Base-by-base conservation (phyloP, 805 yeast genomes). In the Candida coquimbonensis region DNA sequence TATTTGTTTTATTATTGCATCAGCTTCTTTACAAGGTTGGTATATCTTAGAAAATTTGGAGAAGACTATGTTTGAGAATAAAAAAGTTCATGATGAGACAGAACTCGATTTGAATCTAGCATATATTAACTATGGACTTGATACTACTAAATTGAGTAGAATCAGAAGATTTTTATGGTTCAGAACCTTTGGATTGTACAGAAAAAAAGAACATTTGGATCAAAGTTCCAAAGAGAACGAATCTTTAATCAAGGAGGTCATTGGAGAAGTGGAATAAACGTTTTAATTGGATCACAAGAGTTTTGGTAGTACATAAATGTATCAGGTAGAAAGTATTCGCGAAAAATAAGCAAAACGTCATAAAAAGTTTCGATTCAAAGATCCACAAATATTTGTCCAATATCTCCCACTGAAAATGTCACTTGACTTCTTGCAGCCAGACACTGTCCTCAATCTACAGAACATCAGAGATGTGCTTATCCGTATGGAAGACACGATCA, bases 401-500 rank as follows among this genome's bases (percentile, higher is more conserved):
- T 17, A 17, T 17, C 19, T 17, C 19, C 12, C 14, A 16, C 21
- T 16, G 4, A 33, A 27, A 27, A 34, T 36, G 33, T 38, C 42
- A 11, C 88, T 90, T 96, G 95, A 90, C 66, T 90, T 89, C 64
- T 75, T 77, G 62, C 78, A 81, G 53, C 93, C 96, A 16, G 84
- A 83, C 41, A 77, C 95, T 0, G 96, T 87, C 7, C 73, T 93
- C 42, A 78, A 88, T 57, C 70, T 93, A 48, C 71, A 70, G 55
- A 89, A 93, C 66, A 93, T 93, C 57, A 80, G 99, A 51, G 81
- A 77, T 49, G 84, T 87, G 16, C 72, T 93, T 40, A 82, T 90
- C 36, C 78, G 96, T 45, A 88, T 93, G 96, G 99, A 93, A 61
- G 98, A 93, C 65, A 86, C 97, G 7, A 89, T 93, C 55, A 84